These are phyloP conservation scores for Pisolithus orientalis DNA, from an alignment of 768 basidiomycete species.

Conservation along the genomic window DNA sequence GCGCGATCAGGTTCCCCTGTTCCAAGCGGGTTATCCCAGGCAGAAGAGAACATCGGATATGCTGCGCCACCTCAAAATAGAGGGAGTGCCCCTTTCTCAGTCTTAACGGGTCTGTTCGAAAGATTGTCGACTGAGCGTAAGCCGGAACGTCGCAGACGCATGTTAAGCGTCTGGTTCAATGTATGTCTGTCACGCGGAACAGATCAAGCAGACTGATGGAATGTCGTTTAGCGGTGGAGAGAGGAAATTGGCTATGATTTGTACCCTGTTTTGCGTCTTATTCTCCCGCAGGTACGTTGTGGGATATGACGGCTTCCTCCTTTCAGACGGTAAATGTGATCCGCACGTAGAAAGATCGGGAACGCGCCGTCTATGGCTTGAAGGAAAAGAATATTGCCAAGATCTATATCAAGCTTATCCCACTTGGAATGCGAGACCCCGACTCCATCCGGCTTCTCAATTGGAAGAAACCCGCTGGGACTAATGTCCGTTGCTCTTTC, in stretches of 20 bases:
- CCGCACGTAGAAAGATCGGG: conserved; percentile 75
- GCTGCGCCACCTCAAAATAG: conserved; percentile 57
- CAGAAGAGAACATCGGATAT: conserved; percentile 33
- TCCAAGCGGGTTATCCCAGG: conserved; percentile 1
- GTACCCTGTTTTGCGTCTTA: conserved; percentile 82
- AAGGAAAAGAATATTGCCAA: conserved; percentile 96
- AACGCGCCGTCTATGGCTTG: conserved; percentile 86
- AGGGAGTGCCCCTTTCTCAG: conserved; percentile 63
- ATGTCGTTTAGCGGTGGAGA: conserved; percentile 66
- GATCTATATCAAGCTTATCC: conserved; percentile 85
- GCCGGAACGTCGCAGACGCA: conserved; percentile 63
- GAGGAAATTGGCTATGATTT: conserved; percentile 80
- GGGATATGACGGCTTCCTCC: background rate
- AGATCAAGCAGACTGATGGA: conserved; percentile 7
- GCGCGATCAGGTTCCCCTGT: conserved; percentile 45
- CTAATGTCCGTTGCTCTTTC: conserved; percentile 42
- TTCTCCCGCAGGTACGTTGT: conserved; percentile 75
- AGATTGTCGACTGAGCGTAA: conserved; percentile 68
- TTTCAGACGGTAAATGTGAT: background rate
- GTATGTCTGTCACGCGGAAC: conserved; percentile 38
- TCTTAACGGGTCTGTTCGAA: conserved; percentile 68
- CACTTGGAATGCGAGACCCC: conserved; percentile 70
- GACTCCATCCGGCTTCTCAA: conserved; percentile 79
- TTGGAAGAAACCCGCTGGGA: conserved; percentile 82
- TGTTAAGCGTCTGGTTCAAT: conserved; percentile 73